phyloP scores from a whole-genome alignment of 495 filamentous ascomycete genomes.

The Darksidea phi region DNA sequence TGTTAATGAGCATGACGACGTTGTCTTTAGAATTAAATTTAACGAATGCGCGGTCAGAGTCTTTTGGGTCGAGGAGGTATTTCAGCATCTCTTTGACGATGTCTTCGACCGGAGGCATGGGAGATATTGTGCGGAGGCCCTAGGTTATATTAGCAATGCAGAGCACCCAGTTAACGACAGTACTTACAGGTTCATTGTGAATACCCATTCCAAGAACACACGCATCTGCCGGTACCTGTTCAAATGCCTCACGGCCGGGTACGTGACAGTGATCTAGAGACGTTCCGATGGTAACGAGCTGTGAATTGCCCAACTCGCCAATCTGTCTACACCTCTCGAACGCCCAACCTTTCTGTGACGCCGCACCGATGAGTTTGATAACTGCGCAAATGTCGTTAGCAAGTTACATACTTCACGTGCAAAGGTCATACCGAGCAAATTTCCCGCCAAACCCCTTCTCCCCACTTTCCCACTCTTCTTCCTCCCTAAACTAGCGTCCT shows the following conservation, averaged over 20 bases:
- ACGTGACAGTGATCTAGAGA: constrained; percentile 65
- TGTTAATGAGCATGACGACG: constrained; percentile 59
- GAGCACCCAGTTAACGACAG: neutral
- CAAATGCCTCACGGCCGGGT: constrained; percentile 57
- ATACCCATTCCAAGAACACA: constrained; percentile 61
- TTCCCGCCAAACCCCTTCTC: constrained; percentile 58
- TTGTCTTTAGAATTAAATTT: constrained; percentile 55
- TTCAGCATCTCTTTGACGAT: constrained; percentile 55
- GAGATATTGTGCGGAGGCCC: constrained; percentile 56
- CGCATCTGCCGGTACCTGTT: constrained; percentile 48
- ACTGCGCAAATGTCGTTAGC: constrained; percentile 30
- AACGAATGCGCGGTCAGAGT: constrained; percentile 59
- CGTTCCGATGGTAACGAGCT: constrained; percentile 60
- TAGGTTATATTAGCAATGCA: constrained; percentile 1
- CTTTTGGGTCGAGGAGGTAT: constrained; percentile 56
- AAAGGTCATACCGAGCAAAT: constrained; percentile 41
- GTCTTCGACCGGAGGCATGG: constrained; percentile 54
- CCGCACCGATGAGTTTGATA: constrained; percentile 42
- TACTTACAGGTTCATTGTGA: constrained; percentile 57
- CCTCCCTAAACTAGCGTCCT: constrained; percentile 61
- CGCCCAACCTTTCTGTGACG: constrained; percentile 40
- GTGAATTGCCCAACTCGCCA: constrained; percentile 53
- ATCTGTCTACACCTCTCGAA: constrained; percentile 59
- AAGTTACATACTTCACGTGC: neutral
- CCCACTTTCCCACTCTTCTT: constrained; percentile 56